Conservation (phyloP, 2,329 filamentous ascomycete species). For the Monosporascus sp. region DNA sequence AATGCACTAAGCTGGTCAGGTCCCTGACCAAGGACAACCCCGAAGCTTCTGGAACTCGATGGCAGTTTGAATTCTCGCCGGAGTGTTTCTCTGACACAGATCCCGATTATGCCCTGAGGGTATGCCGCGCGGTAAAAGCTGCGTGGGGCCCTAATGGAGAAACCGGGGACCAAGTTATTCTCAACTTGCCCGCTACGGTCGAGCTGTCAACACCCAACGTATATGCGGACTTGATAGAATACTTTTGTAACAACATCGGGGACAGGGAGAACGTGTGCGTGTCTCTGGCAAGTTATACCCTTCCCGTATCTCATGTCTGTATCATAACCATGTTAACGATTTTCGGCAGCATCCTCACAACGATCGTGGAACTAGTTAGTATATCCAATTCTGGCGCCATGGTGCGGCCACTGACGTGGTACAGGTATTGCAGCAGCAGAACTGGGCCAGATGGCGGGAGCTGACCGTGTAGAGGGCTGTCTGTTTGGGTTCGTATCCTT, state of each 20-base stretch:
- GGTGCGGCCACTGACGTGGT: no score
- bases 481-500: conserved; percentile 49
- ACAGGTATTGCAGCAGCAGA: conserved; percentile 72
- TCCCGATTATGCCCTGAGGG: not conserved
- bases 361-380: no score
- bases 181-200: conserved; percentile 6
- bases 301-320: not conserved
- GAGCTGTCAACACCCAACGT: conserved; percentile 13
- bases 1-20: not conserved
- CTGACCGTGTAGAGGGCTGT: conserved; percentile 89
- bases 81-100: conserved; percentile 6
- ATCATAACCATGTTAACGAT: not conserved
- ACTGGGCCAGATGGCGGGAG: conserved; percentile 92
- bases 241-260: conserved; percentile 44
- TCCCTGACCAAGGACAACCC: conserved; percentile 7
- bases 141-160: conserved; percentile 1
- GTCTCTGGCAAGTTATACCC: not conserved
- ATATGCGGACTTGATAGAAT: conserved; percentile 33
- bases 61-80: conserved; percentile 3
- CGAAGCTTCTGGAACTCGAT: conserved; percentile 1
- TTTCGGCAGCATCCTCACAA: not conserved
- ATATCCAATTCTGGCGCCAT: no score
- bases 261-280: not conserved
- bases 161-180: not conserved
- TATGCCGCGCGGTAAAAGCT: conserved; percentile 2